Percentiles rank a stretch among this genome's conserved stretches.
These are phyloP conservation scores for Leccinum arenicola DNA, from an alignment of 768 basidiomycete species.

Conservation along the genomic window DNA sequence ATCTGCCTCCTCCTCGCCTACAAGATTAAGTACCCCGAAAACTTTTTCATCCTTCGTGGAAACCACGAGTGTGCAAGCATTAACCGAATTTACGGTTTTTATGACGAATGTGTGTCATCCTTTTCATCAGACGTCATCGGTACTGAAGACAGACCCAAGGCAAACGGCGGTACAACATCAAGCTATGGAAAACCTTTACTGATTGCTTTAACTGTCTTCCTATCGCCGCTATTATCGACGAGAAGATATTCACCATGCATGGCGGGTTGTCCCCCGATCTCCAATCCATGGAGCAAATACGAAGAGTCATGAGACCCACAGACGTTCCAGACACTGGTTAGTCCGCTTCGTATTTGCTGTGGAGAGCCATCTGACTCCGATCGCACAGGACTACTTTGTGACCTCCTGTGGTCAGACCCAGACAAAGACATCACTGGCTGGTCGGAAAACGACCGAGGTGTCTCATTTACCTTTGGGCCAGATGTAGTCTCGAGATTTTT, in stretches of 20 bases:
- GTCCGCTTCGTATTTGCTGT: constrained; percentile 13
- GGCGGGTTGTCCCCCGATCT: constrained; percentile 96
- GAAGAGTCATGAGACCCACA: constrained; percentile 97
- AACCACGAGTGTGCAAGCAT: constrained; percentile 99
- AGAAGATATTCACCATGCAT: constrained; percentile 99
- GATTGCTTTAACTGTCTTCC: constrained; percentile 99
- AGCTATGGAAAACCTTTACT: constrained; percentile 99
- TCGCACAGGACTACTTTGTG: constrained; percentile 79
- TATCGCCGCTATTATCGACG: constrained; percentile 99
- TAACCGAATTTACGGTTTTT: constrained; percentile 99
- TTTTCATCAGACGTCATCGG: background rate
- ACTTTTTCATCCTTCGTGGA: constrained; percentile 98
- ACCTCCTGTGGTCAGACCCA: constrained; percentile 97
- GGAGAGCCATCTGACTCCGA: constrained; percentile 5
- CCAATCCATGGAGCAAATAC: constrained; percentile 99
- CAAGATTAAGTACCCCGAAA: constrained; percentile 99
- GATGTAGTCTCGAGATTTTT: constrained; percentile 98
- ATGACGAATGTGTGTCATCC: constrained; percentile 88
- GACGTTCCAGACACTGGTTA: constrained; percentile 97
- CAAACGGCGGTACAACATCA: constrained; percentile 99
- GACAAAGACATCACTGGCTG: constrained; percentile 99
- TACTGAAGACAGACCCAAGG: constrained; percentile 47
- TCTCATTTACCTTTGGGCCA: constrained; percentile 98
- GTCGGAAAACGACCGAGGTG: constrained; percentile 99
- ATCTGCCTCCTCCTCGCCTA: constrained; percentile 98